These are phyloP conservation scores for Vicia sativa DNA, from an alignment of 306 rosid genomes.

Conservation along the genomic window DNA sequence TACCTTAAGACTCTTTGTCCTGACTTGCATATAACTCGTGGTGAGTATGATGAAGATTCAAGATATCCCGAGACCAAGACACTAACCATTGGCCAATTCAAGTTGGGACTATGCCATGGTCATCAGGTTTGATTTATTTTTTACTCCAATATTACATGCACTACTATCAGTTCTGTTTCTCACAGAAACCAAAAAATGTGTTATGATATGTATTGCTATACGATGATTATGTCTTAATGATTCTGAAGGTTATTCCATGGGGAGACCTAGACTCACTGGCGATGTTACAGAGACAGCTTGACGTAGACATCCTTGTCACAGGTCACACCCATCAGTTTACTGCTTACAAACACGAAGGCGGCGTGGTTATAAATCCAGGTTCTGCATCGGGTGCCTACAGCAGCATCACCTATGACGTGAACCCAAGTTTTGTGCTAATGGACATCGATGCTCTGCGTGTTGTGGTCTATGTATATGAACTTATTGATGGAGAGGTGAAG, in stretches of 20 bases:
- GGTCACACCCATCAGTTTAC: constrained; percentile 98
- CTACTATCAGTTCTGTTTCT: not conserved
- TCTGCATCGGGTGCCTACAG: constrained; percentile 96
- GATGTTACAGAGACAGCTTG: constrained; percentile 98
- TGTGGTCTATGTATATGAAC: constrained; percentile 95
- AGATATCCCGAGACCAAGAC: constrained; percentile 95
- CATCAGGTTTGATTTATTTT: constrained; percentile 76
- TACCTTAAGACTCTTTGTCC: constrained; percentile 98
- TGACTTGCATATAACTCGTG: constrained; percentile 88
- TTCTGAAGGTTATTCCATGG: constrained; percentile 94
- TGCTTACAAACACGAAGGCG: constrained; percentile 96
- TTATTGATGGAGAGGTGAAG: constrained; percentile 96
- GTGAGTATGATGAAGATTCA: constrained; percentile 93
- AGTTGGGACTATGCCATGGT: constrained; percentile 96
- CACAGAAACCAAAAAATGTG: not conserved
- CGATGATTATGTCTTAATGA: constrained; percentile 28
- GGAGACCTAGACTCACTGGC: constrained; percentile 99
- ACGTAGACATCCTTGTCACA: constrained; percentile 96
- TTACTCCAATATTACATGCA: not conserved
- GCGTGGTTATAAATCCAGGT: constrained; percentile 97
- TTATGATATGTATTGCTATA: constrained; percentile 1
- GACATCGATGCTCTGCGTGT: constrained; percentile 96
- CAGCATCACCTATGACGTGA: constrained; percentile 93
- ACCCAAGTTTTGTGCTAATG: constrained; percentile 98
- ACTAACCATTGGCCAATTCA: constrained; percentile 94